A percentile compares a stretch with the other conserved stretches of the same genome.
phyloP scores from a whole-genome alignment of 371 early-diverging fungal genomes.

The Dinochytrium kinnereticum region DNA sequence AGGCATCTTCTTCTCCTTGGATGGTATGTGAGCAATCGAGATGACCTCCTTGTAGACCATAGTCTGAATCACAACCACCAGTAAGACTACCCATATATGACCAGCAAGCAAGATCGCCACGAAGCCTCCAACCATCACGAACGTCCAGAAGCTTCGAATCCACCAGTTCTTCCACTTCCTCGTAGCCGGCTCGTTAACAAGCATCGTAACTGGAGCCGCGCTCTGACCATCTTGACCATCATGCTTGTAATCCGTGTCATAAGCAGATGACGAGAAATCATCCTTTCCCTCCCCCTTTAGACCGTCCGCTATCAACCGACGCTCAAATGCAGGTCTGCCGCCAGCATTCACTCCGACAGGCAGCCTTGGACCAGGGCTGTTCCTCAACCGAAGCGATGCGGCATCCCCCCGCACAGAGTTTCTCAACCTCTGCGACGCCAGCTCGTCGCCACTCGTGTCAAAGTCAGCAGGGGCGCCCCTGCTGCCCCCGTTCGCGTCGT shows the following conservation, averaged over 20 bases:
- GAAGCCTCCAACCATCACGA: slow-evolving; percentile 90
- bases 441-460: slow-evolving; percentile 7
- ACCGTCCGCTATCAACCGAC: background rate
- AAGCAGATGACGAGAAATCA: slow-evolving; percentile 7
- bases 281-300: background rate
- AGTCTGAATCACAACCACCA: slow-evolving; percentile 85
- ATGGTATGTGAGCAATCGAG: slow-evolving; percentile 80
- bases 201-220: slow-evolving; percentile 24
- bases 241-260: slow-evolving; percentile 11
- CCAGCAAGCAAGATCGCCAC: slow-evolving; percentile 75
- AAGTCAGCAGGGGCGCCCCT: slow-evolving; percentile 13
- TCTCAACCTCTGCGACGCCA: background rate
- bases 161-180: slow-evolving; percentile 59
- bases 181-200: slow-evolving; percentile 40
- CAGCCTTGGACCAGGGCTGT: background rate
- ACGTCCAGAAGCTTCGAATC: slow-evolving; percentile 81
- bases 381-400: background rate
- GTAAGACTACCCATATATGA: slow-evolving; percentile 75
- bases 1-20: slow-evolving; percentile 83
- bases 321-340: too few species aligned
- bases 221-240: background rate
- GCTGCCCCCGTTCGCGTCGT: background rate
- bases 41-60: slow-evolving; percentile 80
- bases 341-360: background rate
- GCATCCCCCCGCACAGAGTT: background rate